These are phyloP conservation scores for Chaetomium sp. DNA, from an alignment of 2,329 filamentous ascomycete species.

Conservation along the genomic window DNA sequence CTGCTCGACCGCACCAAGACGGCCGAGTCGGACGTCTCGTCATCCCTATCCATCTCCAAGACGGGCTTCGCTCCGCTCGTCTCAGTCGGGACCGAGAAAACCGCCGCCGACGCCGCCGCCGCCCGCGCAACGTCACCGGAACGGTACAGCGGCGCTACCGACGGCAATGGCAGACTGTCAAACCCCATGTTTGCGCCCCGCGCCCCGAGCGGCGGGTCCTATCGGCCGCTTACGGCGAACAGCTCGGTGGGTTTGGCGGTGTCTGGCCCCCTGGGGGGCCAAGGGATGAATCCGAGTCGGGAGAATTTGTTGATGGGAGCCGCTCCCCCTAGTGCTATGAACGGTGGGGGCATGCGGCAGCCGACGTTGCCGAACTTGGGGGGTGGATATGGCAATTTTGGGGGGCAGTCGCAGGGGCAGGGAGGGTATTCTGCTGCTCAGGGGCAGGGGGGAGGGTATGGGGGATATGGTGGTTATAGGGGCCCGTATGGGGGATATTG, in stretches of 20 bases:
- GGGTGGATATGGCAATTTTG: slow-evolving; percentile 12
- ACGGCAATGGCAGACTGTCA: neutral
- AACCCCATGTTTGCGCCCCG: slow-evolving; percentile 24
- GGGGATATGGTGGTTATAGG: slow-evolving; percentile 15
- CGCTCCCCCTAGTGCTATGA: slow-evolving; percentile 43
- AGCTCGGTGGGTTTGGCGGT: slow-evolving; percentile 20
- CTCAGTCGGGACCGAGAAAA: slow-evolving; percentile 37
- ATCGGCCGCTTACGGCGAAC: slow-evolving; percentile 45
- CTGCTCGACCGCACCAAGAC: slow-evolving; percentile 62
- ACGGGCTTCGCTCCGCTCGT: slow-evolving; percentile 36
- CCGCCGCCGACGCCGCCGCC: neutral
- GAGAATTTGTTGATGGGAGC: slow-evolving; percentile 46
- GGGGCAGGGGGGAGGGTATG: slow-evolving; percentile 1
- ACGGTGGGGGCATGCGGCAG: slow-evolving; percentile 35
- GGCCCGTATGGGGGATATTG: slow-evolving; percentile 18
- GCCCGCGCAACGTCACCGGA: slow-evolving; percentile 1
- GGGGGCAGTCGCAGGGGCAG: neutral
- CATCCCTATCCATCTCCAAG: slow-evolving; percentile 49
- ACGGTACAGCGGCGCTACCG: slow-evolving; percentile 10
- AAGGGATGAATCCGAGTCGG: slow-evolving; percentile 39
- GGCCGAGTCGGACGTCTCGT: slow-evolving; percentile 39
- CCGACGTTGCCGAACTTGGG: slow-evolving; percentile 42
- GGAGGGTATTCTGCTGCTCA: neutral
- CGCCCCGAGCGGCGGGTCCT: slow-evolving; percentile 28
- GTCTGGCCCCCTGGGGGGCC: neutral